Evolutionary conservation across 1,139 yeast genomes (phyloP).

Genomic region (Hansenula lynferdii): DNA sequence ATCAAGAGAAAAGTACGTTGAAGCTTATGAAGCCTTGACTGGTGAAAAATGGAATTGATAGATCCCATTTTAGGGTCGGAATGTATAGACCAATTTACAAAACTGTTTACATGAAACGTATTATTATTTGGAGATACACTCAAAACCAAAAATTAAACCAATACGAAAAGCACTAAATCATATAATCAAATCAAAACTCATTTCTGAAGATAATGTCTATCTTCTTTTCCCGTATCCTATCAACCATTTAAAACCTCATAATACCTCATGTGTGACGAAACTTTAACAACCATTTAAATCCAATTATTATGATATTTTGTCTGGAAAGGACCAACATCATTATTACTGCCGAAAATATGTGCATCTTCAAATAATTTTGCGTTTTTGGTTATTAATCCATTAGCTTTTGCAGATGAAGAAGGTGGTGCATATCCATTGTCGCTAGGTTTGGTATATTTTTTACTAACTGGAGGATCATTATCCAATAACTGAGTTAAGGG

Average conservation of each 20-base stretch:
- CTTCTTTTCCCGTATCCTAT: no score
- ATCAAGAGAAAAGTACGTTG: slow-evolving; percentile 78
- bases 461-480: slow-evolving; percentile 17
- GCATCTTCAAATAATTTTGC: slow-evolving; percentile 19
- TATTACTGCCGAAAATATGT: slow-evolving; percentile 8
- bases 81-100: no score
- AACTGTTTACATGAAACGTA: no score
- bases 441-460: slow-evolving; percentile 17
- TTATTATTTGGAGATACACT: no score
- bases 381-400: slow-evolving; percentile 18
- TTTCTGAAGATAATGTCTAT: no score
- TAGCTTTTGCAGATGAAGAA: slow-evolving; percentile 9
- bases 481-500: slow-evolving; percentile 14
- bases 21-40: slow-evolving; percentile 84
- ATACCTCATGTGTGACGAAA: no score
- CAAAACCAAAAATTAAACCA: no score
- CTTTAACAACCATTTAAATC: no score
- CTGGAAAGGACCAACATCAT: slow-evolving; percentile 15
- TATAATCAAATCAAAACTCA: no score
- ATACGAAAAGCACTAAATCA: no score
- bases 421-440: slow-evolving; percentile 13
- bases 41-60: slow-evolving; percentile 54
- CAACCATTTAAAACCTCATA: no score
- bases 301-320: slow-evolving; percentile 20
- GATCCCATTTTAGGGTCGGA: no score